phyloP scores from a whole-genome alignment of 306 rosid species.

The Dalbergia cochinchinensis region DNA sequence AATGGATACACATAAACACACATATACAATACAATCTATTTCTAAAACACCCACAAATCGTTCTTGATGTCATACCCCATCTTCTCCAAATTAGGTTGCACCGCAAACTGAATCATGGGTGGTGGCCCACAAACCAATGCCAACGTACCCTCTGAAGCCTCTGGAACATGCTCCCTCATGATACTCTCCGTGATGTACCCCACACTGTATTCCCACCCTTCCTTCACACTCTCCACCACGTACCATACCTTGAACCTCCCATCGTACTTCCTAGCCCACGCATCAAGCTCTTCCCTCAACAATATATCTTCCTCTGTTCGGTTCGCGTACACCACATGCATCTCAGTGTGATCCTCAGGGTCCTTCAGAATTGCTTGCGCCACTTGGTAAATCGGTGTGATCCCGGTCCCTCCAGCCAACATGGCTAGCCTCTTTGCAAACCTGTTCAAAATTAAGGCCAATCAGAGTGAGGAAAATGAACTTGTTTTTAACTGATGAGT shows the following conservation, averaged over 20 bases:
- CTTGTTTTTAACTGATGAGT: too few species aligned
- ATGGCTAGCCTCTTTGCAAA: conserved; percentile 68
- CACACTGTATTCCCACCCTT: conserved; percentile 80
- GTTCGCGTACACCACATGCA: conserved; percentile 82
- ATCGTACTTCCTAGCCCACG: conserved; percentile 58
- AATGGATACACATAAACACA: neutral
- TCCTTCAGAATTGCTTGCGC: conserved; percentile 81
- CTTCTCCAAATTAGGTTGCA: conserved; percentile 80
- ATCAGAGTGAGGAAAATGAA: too few species aligned
- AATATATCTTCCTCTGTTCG: conserved; percentile 83
- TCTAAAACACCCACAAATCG: conserved; percentile 66
- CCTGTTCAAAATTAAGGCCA: neutral
- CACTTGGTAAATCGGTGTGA: conserved; percentile 86
- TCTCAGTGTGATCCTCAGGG: conserved; percentile 72
- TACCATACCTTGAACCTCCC: conserved; percentile 80
- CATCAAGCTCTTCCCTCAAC: conserved; percentile 72
- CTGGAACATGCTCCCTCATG: conserved; percentile 71
- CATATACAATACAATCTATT: neutral
- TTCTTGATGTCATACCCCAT: conserved; percentile 75
- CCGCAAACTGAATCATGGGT: conserved; percentile 85
- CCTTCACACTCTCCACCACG: conserved; percentile 63
- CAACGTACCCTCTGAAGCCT: conserved; percentile 57
- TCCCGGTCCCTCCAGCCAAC: conserved; percentile 93
- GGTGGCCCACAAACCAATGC: conserved; percentile 91
- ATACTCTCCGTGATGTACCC: conserved; percentile 74